Evolutionary conservation across 371 early-diverging fungal species (phyloP).

Genomic region (Blakeslea trispora): DNA sequence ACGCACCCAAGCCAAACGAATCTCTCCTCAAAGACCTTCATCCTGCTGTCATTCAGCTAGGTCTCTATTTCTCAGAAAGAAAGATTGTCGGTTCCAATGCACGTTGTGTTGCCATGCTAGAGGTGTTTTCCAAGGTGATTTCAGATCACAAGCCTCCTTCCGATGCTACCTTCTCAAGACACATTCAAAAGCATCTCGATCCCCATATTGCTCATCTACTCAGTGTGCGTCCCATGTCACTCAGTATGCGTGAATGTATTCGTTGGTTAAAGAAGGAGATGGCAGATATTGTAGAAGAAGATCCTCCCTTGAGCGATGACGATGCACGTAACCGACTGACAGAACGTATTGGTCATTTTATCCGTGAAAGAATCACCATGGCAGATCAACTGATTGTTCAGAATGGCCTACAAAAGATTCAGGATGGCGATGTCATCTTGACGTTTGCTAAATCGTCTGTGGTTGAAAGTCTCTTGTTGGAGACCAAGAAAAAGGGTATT

Average conservation of each 20-base stretch:
- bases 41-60: slow-evolving; percentile 85
- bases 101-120: slow-evolving; percentile 83
- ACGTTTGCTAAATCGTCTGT: slow-evolving; percentile 89
- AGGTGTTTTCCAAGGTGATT: slow-evolving; percentile 86
- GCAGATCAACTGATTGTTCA: slow-evolving; percentile 83
- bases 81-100: slow-evolving; percentile 92
- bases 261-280: slow-evolving; percentile 91
- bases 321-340: slow-evolving; percentile 60
- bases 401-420: slow-evolving; percentile 84
- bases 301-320: slow-evolving; percentile 75
- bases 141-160: slow-evolving; percentile 89
- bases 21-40: slow-evolving; percentile 71
- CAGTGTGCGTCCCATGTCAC: slow-evolving; percentile 81
- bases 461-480: slow-evolving; percentile 75
- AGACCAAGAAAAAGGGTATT: slow-evolving; percentile 76
- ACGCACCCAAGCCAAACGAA: slow-evolving; percentile 58
- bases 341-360: slow-evolving; percentile 83
- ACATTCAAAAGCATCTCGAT: slow-evolving; percentile 81
- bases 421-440: slow-evolving; percentile 93
- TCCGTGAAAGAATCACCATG: slow-evolving; percentile 86
- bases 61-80: slow-evolving; percentile 83
- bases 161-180: slow-evolving; percentile 79
- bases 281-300: slow-evolving; percentile 55
- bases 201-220: slow-evolving; percentile 90
- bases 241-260: slow-evolving; percentile 95